Percentiles rank a stretch among this genome's conserved stretches.
Evolutionary conservation across 352 stramenopile genomes (phyloP).

Genomic region (Plasmopara viticola): DNA sequence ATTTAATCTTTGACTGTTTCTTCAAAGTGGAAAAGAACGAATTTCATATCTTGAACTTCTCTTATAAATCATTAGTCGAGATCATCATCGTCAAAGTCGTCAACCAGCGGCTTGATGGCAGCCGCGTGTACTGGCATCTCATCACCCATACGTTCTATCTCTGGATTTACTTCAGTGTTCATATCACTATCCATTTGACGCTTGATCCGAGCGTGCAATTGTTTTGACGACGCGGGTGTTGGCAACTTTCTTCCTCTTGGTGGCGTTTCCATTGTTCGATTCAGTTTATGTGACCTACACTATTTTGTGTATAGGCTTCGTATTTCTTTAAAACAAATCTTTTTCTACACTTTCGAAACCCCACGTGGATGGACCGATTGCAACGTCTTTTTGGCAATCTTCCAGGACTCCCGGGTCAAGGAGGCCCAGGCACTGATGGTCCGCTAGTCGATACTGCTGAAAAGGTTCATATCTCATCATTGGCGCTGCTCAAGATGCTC

Average conservation of each 20-base stretch:
- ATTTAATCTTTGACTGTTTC: not conserved
- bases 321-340: slow-evolving; percentile 11
- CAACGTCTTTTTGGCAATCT: slow-evolving; percentile 84
- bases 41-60: no score
- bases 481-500: slow-evolving; percentile 99
- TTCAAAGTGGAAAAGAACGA: not conserved
- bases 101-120: slow-evolving; percentile 44
- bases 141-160: slow-evolving; percentile 55
- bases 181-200: slow-evolving; percentile 68
- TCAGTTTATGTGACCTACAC: slow-evolving; percentile 1
- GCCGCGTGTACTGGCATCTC: slow-evolving; percentile 55
- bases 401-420: slow-evolving; percentile 62
- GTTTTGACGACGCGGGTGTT: slow-evolving; percentile 29
- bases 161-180: slow-evolving; percentile 47
- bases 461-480: slow-evolving; percentile 98
- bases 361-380: slow-evolving; percentile 64
- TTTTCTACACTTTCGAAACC: not conserved
- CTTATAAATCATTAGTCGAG: slow-evolving; percentile 13
- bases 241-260: slow-evolving; percentile 38
- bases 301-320: not conserved
- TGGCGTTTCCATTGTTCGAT: slow-evolving; percentile 55
- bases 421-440: slow-evolving; percentile 75
- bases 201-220: slow-evolving; percentile 66
- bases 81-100: slow-evolving; percentile 79
- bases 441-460: slow-evolving; percentile 96